A percentile compares a stretch with the other conserved stretches of the same genome.
phyloP scores from a whole-genome alignment of 2,329 filamentous ascomycete species.

The Cryphonectria parasitica region DNA sequence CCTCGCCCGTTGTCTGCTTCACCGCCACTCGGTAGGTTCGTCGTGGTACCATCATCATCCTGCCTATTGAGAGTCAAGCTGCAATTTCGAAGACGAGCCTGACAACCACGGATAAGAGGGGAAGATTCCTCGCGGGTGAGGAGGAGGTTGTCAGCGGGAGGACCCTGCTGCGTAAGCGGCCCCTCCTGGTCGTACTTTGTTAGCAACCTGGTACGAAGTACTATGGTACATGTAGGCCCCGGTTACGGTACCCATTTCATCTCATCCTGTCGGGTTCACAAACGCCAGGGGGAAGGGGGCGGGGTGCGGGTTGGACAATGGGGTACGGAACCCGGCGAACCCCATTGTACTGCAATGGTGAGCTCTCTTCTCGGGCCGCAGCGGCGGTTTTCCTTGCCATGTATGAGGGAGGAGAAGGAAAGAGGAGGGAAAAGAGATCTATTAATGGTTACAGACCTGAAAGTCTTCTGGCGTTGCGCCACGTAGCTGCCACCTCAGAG shows the following conservation, averaged over 20 bases:
- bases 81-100: background rate
- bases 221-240: background rate
- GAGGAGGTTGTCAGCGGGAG: background rate
- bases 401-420: background rate
- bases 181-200: background rate
- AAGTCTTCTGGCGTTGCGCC: background rate
- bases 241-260: slow-evolving; percentile 27
- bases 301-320: slow-evolving; percentile 6
- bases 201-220: slow-evolving; percentile 5
- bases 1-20: background rate
- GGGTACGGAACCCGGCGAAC: slow-evolving; percentile 25
- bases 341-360: slow-evolving; percentile 10
- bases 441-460: background rate
- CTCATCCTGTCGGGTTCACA: slow-evolving; percentile 18
- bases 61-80: background rate
- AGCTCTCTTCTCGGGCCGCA: background rate
- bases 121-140: background rate
- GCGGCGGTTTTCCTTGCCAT: background rate
- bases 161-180: slow-evolving; percentile 6
- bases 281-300: too few species aligned
- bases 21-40: background rate
- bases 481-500: background rate
- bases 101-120: background rate
- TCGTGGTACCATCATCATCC: background rate
- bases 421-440: background rate